Percentiles rank a stretch among this genome's conserved stretches.
Evolutionary conservation across 495 filamentous ascomycete genomes (phyloP).

Genomic region (Astrocystis sublimbata): DNA sequence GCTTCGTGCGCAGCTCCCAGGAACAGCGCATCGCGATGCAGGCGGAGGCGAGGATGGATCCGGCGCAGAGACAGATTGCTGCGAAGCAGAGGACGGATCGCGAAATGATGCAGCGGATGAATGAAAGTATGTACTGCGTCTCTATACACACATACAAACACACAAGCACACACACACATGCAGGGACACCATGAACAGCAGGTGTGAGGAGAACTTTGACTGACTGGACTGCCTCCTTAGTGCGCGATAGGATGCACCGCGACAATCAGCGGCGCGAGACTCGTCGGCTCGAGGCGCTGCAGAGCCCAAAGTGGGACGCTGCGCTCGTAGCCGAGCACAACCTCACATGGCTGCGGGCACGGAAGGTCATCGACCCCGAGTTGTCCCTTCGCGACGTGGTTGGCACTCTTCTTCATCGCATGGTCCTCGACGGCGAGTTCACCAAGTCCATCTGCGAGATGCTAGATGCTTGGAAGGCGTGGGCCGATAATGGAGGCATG

Average conservation of each 20-base stretch:
- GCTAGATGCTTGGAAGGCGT: constrained; percentile 59
- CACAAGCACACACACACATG: not conserved
- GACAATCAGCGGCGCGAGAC: constrained; percentile 45
- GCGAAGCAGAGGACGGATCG: constrained; percentile 32
- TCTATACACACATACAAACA: not conserved
- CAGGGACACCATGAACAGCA: not conserved
- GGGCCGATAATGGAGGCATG: constrained; percentile 61
- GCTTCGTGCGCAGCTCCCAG: constrained; percentile 35
- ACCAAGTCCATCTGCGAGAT: constrained; percentile 46
- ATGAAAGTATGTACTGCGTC: constrained; percentile 42
- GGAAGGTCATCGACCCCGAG: constrained; percentile 29
- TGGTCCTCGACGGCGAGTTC: constrained; percentile 54
- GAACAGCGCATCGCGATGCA: constrained; percentile 45
- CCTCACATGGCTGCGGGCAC: constrained; percentile 44
- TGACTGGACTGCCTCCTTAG: constrained; percentile 19
- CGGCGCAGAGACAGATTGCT: constrained; percentile 48
- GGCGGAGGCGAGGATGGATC: constrained; percentile 49
- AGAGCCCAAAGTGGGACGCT: constrained; percentile 57
- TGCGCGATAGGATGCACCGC: constrained; percentile 37
- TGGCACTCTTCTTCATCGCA: constrained; percentile 53
- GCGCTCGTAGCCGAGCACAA: constrained; percentile 51
- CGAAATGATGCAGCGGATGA: constrained; percentile 41
- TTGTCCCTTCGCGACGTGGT: constrained; percentile 43
- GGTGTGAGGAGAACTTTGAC: not conserved
- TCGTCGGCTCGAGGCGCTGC: constrained; percentile 54